Evolutionary conservation across 2,329 filamentous ascomycete genomes (phyloP).

Genomic region (Colletotrichum nymphaeae): DNA sequence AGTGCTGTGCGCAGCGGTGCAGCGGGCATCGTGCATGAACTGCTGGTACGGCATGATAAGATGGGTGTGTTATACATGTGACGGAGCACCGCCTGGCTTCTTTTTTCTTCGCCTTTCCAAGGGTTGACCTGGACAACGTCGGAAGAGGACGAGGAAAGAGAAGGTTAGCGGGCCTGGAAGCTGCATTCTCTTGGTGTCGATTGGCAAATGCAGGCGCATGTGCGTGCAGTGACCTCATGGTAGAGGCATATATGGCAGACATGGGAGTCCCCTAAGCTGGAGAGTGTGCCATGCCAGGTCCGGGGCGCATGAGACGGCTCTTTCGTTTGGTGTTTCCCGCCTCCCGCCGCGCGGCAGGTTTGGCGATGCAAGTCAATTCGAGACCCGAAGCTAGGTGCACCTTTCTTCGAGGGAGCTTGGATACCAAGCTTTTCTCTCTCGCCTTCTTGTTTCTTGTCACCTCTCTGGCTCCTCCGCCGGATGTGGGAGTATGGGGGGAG

Average conservation of each 20-base stretch:
- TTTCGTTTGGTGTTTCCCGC: constrained; percentile 30
- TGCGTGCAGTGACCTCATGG: constrained; percentile 10
- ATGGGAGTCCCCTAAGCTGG: constrained; percentile 28
- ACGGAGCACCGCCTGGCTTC: constrained; percentile 23
- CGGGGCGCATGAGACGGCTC: constrained; percentile 19
- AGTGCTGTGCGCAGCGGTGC: constrained; percentile 19
- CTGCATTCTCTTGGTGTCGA: constrained; percentile 13
- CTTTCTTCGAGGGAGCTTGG: constrained; percentile 2
- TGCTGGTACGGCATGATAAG: constrained; percentile 34
- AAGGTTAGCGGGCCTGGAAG: constrained; percentile 28
- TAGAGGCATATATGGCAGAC: constrained; percentile 31
- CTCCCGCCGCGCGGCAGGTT: constrained; percentile 32
- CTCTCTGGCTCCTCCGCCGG: constrained; percentile 8
- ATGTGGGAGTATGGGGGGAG: constrained; percentile 15
- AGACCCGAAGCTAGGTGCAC: constrained; percentile 18
- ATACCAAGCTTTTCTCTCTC: constrained; percentile 28
- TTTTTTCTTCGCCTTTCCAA: constrained; percentile 11
- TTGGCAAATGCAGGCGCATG: constrained; percentile 21
- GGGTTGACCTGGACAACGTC: constrained; percentile 9
- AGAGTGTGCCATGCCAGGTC: constrained; percentile 27
- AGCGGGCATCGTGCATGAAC: constrained; percentile 37
- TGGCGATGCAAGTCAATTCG: constrained; percentile 27
- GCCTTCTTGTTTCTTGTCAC: not conserved
- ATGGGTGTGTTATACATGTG: constrained; percentile 31
- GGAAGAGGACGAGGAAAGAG: not conserved